Evolutionary conservation across 352 stramenopile species (phyloP), one percentile per base, ranked within the genome.

Genomic region (Globisporangium yorkense): DNA sequence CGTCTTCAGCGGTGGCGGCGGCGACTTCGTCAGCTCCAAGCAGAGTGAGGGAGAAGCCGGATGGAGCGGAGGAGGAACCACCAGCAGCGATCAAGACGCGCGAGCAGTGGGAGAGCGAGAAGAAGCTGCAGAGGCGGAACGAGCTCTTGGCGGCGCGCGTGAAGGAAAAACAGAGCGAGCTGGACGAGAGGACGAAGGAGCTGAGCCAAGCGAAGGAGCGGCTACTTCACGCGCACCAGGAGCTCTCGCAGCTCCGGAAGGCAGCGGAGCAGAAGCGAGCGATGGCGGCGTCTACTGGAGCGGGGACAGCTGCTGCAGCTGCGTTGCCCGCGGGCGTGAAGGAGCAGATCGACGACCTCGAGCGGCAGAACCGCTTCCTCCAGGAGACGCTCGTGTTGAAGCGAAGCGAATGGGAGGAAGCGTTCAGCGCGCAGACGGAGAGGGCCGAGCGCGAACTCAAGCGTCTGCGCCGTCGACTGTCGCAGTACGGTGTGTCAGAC

Each of bases 61-160:
- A n/a, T 5, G 5, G 33, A 35, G 33, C 45, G 20, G n/a, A 41
- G 9, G 54, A n/a, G 5, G 35, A 27, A 27, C 24, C 54, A 15
- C 12, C 15, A 16, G 13, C 39, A 8, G 43, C 10, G 6, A 56
- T 21, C 47, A 51, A 67, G 51, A 57, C 57, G 47, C 45, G 69
- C 58, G 52, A 73, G 37, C 63, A 77, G 27, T 83, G 85, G 67
- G 82, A 94, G 24, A 57, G 37, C 0, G 84, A 89, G 43, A 87
- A 88, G 31, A 88, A 79, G 54, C 62, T 95, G 31, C 74, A 94
- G 59, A 76, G 80, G 20, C 71, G 77, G 20, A 65, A 94, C 0
- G 83, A 88, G 10, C 68, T 78, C 8, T 41, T 97, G 46, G 77
- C 74, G 44, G 59, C 82, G 45, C 66, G 74, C 0, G 61, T 96